A percentile compares a stretch with the other conserved stretches of the same genome.
phyloP scores from a whole-genome alignment of 169 alveolate genomes.

The Plasmodium vivax region DNA sequence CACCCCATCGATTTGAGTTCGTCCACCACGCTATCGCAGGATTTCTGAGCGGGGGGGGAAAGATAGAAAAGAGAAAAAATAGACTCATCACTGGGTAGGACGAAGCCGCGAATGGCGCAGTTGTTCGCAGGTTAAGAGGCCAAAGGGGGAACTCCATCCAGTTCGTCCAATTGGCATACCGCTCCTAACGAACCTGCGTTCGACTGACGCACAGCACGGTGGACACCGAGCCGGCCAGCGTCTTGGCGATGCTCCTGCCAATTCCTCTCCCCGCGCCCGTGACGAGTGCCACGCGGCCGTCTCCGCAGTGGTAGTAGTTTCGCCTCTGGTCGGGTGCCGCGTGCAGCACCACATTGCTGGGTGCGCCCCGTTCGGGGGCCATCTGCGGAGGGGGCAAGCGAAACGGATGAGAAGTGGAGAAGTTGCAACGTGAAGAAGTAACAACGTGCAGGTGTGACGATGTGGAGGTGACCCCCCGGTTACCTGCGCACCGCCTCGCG shows the following conservation, averaged over 20 bases:
- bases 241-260: constrained; percentile 78
- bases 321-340: neutral
- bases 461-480: neutral
- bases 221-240: constrained; percentile 77
- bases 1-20: constrained; percentile 69
- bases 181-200: constrained; percentile 61
- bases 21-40: constrained; percentile 79
- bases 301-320: constrained; percentile 73
- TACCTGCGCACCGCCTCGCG: constrained; percentile 24
- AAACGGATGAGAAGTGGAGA: neutral
- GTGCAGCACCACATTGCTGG: neutral
- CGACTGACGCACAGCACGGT: constrained; percentile 77
- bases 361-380: constrained; percentile 1
- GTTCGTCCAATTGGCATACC: neutral
- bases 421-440: neutral
- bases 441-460: no score
- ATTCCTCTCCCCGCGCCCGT: constrained; percentile 84
- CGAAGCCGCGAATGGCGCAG: neutral
- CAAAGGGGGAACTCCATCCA: neutral
- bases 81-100: neutral
- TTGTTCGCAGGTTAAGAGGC: neutral
- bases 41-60: constrained; percentile 45
- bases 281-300: constrained; percentile 78
- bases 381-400: constrained; percentile 35
- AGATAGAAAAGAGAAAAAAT: neutral